Conservation (phyloP, 768 basidiomycete species). For the Mycena rosella region DNA sequence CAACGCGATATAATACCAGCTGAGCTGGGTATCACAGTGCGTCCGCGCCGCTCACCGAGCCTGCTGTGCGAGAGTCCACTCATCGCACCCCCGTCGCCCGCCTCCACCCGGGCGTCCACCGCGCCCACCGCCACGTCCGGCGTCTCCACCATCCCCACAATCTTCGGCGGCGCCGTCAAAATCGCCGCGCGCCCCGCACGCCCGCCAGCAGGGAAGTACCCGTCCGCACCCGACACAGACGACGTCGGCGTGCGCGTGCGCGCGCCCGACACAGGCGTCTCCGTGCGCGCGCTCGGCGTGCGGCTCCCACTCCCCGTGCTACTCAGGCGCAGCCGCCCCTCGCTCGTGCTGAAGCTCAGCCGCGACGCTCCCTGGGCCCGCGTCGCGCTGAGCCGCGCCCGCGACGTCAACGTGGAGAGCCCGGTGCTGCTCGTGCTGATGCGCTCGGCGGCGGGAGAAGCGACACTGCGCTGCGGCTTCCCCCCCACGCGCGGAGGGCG, state of each 20-base stretch:
- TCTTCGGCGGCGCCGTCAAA: slow-evolving; percentile 85
- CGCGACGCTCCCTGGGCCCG: not conserved
- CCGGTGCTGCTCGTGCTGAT: slow-evolving; percentile 24
- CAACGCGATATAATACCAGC: no score
- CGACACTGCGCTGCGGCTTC: slow-evolving; percentile 28
- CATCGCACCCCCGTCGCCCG: slow-evolving; percentile 31
- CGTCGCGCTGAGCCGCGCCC: slow-evolving; percentile 19
- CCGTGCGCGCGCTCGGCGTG: slow-evolving; percentile 54
- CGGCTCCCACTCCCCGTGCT: slow-evolving; percentile 51
- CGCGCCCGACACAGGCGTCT: slow-evolving; percentile 56
- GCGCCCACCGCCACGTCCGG: slow-evolving; percentile 93
- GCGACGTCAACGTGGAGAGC: slow-evolving; percentile 13
- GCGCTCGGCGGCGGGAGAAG: slow-evolving; percentile 30
- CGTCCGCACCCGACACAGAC: slow-evolving; percentile 40
- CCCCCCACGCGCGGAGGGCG: slow-evolving; percentile 26
- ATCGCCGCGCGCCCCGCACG: slow-evolving; percentile 77
- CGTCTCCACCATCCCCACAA: slow-evolving; percentile 87
- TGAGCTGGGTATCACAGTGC: not conserved
- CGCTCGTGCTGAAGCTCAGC: slow-evolving; percentile 26
- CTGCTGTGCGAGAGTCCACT: slow-evolving; percentile 31
- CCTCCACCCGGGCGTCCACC: slow-evolving; percentile 70
- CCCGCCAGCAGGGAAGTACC: slow-evolving; percentile 57
- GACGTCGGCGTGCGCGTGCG: slow-evolving; percentile 44
- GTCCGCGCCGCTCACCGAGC: slow-evolving; percentile 4
- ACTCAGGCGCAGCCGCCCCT: slow-evolving; percentile 34